Evolutionary conservation across 371 early-diverging fungal species (phyloP), one percentile per base, ranked within the genome.

Genomic region (Actinomortierella wolfii): DNA sequence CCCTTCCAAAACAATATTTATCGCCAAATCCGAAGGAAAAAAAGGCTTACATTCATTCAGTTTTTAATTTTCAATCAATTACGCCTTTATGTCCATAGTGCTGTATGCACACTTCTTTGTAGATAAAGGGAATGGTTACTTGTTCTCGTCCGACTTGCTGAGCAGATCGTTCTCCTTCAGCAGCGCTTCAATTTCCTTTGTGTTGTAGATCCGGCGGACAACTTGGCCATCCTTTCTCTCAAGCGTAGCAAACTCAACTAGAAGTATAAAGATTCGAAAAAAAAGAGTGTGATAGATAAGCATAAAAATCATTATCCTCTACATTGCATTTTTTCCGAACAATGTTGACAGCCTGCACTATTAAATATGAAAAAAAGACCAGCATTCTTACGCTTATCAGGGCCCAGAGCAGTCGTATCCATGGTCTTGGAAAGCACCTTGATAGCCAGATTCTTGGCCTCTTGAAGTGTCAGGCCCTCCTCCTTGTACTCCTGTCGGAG

Each of bases 401-500:
- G 87, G 29, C 90, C 88, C 53, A 97, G 79, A 57, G 89, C 86
- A 34, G 96, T 90, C 42, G 92, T 89, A 60, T 98, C 98, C 90
- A 97, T 95, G 23, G 95, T 96, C 85, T 98, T 97, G 70, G 91
- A 89, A 59, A 97, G 83, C 1, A 97, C 94, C 77, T 96, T 95
- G 67, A 96, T 83, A 9, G 95, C 94, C 63, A 97, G 79, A 51
- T 84, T 88, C 61, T 89, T 91, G 25, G 97, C 97, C 55, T 95
- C 94, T 51, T 92, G 86, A 61, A 98, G 78, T 11, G 90, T 85
- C 83, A 96, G 82, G 5, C 73, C 67, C 6, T 87, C 88, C 34
- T 94, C 95, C 76, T 93, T 94, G 78, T 97, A 94, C 78, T 98
- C 97, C 71, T 94, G 95, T 79, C 97, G 95, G 62, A 98, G 81